phyloP scores from a whole-genome alignment of 495 filamentous ascomycete species.

The Aspergillus leporis region DNA sequence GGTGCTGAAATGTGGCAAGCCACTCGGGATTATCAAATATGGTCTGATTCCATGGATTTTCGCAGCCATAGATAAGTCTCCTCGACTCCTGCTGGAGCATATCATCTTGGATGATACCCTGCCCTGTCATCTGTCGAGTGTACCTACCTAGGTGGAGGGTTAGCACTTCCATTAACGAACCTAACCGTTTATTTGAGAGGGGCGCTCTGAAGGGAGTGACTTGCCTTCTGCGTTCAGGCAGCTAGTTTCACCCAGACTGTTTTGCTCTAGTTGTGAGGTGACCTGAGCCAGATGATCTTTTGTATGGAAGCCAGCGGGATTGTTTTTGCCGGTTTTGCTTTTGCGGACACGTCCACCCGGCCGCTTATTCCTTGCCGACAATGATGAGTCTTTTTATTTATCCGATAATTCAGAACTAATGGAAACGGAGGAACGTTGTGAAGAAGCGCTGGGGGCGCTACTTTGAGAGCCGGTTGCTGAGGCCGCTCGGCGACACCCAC shows the following conservation, averaged over 20 bases:
- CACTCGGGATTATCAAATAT: conserved; percentile 57
- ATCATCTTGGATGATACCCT: conserved; percentile 52
- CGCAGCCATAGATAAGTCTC: conserved; percentile 56
- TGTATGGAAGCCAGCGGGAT: conserved; percentile 44
- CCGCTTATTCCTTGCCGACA: too few relatives aligned
- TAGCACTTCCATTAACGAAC: conserved; percentile 19
- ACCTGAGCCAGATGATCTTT: conserved; percentile 24
- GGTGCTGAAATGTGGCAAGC: conserved; percentile 40
- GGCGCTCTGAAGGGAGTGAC: background rate
- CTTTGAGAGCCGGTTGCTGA: conserved; percentile 49
- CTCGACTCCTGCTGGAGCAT: conserved; percentile 57
- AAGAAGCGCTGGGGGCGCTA: conserved; percentile 18
- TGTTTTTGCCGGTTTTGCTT: conserved; percentile 40
- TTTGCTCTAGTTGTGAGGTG: conserved; percentile 7
- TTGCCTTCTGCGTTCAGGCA: background rate
- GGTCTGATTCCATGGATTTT: conserved; percentile 67
- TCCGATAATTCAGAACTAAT: conserved; percentile 12
- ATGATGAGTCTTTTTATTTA: conserved; percentile 13
- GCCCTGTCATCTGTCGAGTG: conserved; percentile 40
- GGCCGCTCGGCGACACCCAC: conserved; percentile 56
- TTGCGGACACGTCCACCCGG: too few relatives aligned
- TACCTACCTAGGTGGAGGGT: conserved; percentile 45
- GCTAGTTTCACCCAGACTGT: background rate
- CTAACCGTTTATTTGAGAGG: background rate
- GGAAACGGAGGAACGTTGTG: conserved; percentile 8